Conservation (phyloP, 352 stramenopile genomes). For the Sclerospora graminicola region DNA sequence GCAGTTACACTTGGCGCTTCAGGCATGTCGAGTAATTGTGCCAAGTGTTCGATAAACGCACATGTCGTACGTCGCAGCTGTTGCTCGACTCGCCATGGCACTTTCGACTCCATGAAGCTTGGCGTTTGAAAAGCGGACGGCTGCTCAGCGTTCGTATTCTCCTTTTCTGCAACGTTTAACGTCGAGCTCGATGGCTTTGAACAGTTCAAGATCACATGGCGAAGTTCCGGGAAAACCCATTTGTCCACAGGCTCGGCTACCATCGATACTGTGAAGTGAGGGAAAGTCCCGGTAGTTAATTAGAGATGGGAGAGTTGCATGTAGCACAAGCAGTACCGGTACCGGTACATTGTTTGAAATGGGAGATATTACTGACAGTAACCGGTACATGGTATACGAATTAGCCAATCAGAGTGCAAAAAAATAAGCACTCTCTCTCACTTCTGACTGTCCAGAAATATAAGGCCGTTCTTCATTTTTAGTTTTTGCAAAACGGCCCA, state of each 20-base stretch:
- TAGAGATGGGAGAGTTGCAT: no score
- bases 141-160: conserved; percentile 4
- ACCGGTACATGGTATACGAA: no score
- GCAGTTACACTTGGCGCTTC: conserved; percentile 39
- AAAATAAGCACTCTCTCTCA: no score
- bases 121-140: conserved; percentile 28
- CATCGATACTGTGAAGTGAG: no score
- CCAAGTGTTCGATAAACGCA: conserved; percentile 58
- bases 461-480: no score
- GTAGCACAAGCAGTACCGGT: no score
- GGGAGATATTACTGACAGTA: no score
- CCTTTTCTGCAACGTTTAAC: conserved; percentile 15
- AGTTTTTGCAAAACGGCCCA: no score
- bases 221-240: conserved; percentile 44
- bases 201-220: conserved; percentile 19
- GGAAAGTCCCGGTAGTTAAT: no score
- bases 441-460: no score
- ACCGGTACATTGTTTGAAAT: no score
- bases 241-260: conserved; percentile 13
- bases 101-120: conserved; percentile 30
- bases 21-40: conserved; percentile 47
- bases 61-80: conserved; percentile 59
- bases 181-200: not conserved
- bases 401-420: no score
- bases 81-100: conserved; percentile 45